Evolutionary conservation across 208 protist species (phyloP), one percentile per base, ranked within the genome.

Genomic region (Leishmania turanica): DNA sequence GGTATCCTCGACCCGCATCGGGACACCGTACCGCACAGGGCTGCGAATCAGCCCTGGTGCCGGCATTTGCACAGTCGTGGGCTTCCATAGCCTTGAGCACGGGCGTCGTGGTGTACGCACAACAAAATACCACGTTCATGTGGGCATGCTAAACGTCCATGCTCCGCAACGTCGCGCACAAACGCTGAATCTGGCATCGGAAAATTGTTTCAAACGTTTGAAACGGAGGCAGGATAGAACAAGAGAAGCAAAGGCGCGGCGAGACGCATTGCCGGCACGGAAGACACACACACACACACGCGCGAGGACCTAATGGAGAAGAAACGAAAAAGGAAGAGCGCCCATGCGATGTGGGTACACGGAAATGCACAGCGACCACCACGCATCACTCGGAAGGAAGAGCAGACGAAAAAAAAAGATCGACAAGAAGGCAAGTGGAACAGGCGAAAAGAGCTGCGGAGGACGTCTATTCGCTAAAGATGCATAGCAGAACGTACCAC

Each of bases 101-200:
- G 24, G 78, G 70, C n/a, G 40, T 77, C 78, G 58, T 60, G 68
- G 68, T 75, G n/a, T 56, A 76, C 40, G 74, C 78, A 81, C 78
- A 81, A 13, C 56, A 56, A 56, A 75, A 81, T 42, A 47, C 69
- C 69, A 64, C 68, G 65, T 69, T 56, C 11, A 75, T 54, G 45
- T 69, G 78, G 53, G 74, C 74, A 45, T 81, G 64, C 40, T 75
- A 53, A 4, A 70, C 78, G 21, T 81, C n/a, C 27, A 75, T 62
- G 68, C 15, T 74, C 40, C 78, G 69, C 42, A 53, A 53, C 69
- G 74, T 81, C 1, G 40, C 37, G 34, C 51, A 42, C 2, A 0
- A 65, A 79, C n/a, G 70, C 54, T 62, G 9, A 0, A 51, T 47
- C 17, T 47, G 17, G 73, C 5, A 19, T 1, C 31, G 0, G 34